Evolutionary conservation across 192 early-diverging fungal genomes (phyloP), one percentile per base, ranked within the genome.

Genomic region (Spinellus fusiger): DNA sequence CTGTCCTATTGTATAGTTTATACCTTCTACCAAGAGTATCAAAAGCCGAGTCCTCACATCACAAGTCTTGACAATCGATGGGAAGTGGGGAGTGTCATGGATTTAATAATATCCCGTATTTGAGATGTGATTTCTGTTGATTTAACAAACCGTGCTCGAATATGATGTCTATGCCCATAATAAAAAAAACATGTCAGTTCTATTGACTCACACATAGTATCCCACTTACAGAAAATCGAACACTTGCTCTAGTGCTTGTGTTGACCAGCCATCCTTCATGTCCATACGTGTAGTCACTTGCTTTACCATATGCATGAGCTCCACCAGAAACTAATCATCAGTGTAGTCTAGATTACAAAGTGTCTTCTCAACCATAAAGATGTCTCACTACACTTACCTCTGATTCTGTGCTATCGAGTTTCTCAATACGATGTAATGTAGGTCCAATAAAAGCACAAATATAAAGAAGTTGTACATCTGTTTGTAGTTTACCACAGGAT

Each of bases 401-500:
- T 27, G 76, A 63, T 10, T 77, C 76, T 15, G 64, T 75, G 16
- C 64, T 69, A 18, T 77, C 70, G 13, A 81, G 49, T 34, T 81
- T 78, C 54, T 85, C 89, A 33, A 89, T 77, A 25, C 89, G 75
- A 71, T 91, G 83, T 35, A 89, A 67, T 16, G 84, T 68, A 1
- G 89, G 89, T 4, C 89, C 89, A 18, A 89, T 56, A 29, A 89
- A 66, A 6, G 83, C 80, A 56, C 86, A 88, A 37, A 89, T 64
- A 52, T 88, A 91, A 25, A 89, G 73, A 10, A 89, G 57, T 53
- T 91, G 89, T 1, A 81, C 77, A 64, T 91, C 89, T 1, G 88
- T 84, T 47, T 72, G 70, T 37, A 85, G 67, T 59, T 66, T 69
- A 48, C 70, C 75, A 33, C 68, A 64, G 7, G 28, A 50, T 16